Evolutionary conservation across 371 early-diverging fungal genomes (phyloP).

Genomic region (Basidiobolus meristosporus): DNA sequence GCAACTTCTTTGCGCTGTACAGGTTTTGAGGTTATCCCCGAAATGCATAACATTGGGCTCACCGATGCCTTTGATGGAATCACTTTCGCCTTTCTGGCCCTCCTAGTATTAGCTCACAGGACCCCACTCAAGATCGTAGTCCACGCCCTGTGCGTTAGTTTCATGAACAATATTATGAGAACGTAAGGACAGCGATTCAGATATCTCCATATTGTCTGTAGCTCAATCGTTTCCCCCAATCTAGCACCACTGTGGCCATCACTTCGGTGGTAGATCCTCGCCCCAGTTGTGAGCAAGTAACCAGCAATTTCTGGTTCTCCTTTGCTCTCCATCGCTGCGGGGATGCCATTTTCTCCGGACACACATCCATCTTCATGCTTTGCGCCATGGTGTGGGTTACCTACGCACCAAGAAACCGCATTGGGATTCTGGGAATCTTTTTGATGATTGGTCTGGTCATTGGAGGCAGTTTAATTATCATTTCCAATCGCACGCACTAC

Average conservation of each 20-base stretch:
- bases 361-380: constrained; percentile 28
- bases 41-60: constrained; percentile 19
- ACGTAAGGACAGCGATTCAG: too few relatives aligned
- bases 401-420: constrained; percentile 6
- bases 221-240: too few relatives aligned
- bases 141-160: constrained; percentile 19
- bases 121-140: constrained; percentile 22
- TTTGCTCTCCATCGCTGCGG: constrained; percentile 30
- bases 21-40: constrained; percentile 22
- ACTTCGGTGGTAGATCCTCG: constrained; percentile 34
- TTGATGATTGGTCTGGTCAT: constrained; percentile 11
- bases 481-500: constrained; percentile 36
- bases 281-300: constrained; percentile 17
- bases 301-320: constrained; percentile 21
- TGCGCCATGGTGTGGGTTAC: constrained; percentile 26
- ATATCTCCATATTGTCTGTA: too few relatives aligned
- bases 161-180: constrained; percentile 23
- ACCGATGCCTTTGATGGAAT: constrained; percentile 29
- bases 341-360: constrained; percentile 33
- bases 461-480: constrained; percentile 22
- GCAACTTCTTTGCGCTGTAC: constrained; percentile 17
- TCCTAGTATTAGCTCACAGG: constrained; percentile 17
- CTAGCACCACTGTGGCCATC: constrained; percentile 31
- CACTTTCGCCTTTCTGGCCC: constrained; percentile 21
- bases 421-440: constrained; percentile 9